Evolutionary conservation across 2,329 filamentous ascomycete genomes (phyloP).

Genomic region (Xylaria digitata): DNA sequence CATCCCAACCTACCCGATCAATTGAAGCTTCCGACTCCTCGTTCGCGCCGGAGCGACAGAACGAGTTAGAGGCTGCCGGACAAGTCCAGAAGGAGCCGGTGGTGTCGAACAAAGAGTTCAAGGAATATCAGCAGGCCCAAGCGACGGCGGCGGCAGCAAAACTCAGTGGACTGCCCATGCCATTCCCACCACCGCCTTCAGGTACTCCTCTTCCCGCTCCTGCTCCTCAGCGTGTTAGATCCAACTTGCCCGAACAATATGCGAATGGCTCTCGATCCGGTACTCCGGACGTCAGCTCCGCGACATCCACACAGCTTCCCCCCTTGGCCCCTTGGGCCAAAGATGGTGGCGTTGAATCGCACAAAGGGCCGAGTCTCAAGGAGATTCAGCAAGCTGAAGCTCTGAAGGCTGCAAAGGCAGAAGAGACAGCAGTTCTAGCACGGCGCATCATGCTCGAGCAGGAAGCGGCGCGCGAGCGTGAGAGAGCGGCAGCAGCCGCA

Average conservation of each 20-base stretch:
- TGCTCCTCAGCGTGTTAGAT: slow-evolving; percentile 84
- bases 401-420: slow-evolving; percentile 88
- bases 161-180: slow-evolving; percentile 79
- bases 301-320: slow-evolving; percentile 62
- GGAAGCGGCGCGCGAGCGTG: slow-evolving; percentile 74
- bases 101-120: slow-evolving; percentile 64
- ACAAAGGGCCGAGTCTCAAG: slow-evolving; percentile 90
- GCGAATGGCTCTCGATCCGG: slow-evolving; percentile 75
- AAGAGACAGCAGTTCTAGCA: slow-evolving; percentile 81
- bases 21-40: slow-evolving; percentile 28
- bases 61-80: slow-evolving; percentile 33
- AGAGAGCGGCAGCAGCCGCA: slow-evolving; percentile 69
- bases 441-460: slow-evolving; percentile 84
- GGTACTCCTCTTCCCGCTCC: slow-evolving; percentile 88
- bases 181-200: slow-evolving; percentile 77
- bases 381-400: slow-evolving; percentile 98
- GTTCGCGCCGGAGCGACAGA: slow-evolving; percentile 28
- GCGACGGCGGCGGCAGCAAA: slow-evolving; percentile 61
- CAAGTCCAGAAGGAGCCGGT: slow-evolving; percentile 41
- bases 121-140: slow-evolving; percentile 75
- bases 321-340: slow-evolving; percentile 96
- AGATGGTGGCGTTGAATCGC: slow-evolving; percentile 74
- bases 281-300: slow-evolving; percentile 71
- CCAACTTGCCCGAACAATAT: slow-evolving; percentile 82
- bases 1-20: slow-evolving; percentile 32